Conservation (phyloP, 768 basidiomycete genomes). For the Russula emetica region DNA sequence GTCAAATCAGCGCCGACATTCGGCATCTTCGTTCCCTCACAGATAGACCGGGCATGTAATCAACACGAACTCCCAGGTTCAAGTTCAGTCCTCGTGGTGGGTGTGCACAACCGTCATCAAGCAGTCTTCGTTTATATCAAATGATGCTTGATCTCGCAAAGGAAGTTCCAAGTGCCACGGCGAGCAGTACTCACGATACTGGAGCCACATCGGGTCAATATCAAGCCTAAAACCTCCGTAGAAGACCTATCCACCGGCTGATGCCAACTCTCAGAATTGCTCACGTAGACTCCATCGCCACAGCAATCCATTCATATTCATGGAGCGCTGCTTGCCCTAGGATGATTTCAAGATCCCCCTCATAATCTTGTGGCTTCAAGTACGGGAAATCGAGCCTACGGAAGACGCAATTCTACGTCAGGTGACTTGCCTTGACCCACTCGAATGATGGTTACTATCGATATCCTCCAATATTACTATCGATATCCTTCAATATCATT, state of each 20-base stretch:
- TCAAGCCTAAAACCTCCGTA: slow-evolving; percentile 10
- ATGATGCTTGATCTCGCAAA: not conserved
- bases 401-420: slow-evolving; percentile 2
- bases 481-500: not conserved
- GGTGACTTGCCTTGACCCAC: not conserved
- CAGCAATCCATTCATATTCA: not conserved
- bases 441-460: not conserved
- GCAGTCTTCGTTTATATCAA: not conserved
- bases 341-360: not conserved
- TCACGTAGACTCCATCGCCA: not conserved
- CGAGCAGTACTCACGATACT: not conserved
- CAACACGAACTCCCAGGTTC: slow-evolving; percentile 14
- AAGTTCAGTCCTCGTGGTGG: slow-evolving; percentile 14
- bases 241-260: not conserved
- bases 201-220: not conserved
- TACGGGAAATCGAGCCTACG: not conserved
- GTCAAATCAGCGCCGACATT: not conserved
- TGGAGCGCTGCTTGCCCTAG: not conserved
- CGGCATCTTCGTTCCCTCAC: slow-evolving; percentile 11
- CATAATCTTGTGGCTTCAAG: not conserved
- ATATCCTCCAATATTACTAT: too few species aligned
- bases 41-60: slow-evolving; percentile 20
- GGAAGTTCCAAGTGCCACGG: not conserved
- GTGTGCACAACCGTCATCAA: not conserved
- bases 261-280: not conserved